These are phyloP conservation scores for Leccinum subgranulosum DNA, from an alignment of 768 basidiomycete genomes.

Conservation along the genomic window DNA sequence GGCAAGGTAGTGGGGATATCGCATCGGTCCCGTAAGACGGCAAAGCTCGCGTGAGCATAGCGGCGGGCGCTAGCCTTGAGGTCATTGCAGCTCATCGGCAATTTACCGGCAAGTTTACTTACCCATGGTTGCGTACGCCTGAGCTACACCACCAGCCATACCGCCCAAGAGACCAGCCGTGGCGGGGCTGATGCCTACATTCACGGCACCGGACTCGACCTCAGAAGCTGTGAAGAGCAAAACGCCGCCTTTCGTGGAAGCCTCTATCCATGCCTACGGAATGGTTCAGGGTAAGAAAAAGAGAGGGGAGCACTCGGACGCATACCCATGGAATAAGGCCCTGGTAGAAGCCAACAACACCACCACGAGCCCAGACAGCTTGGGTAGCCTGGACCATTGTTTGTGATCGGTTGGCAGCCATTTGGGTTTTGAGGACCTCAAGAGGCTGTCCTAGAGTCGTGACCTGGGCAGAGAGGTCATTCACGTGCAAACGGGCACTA, in stretches of 20 bases:
- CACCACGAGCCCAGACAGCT: conserved; percentile 90
- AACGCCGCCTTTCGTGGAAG: conserved; percentile 96
- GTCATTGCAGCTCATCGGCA: conserved; percentile 12
- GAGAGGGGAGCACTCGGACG: conserved; percentile 5
- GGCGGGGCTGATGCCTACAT: conserved; percentile 73
- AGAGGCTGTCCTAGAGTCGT: conserved; percentile 97
- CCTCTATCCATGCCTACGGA: conserved; percentile 95
- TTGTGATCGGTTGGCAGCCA: conserved; percentile 96
- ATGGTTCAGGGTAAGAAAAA: background rate
- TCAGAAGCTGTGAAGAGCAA: conserved; percentile 95
- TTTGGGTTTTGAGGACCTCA: conserved; percentile 98
- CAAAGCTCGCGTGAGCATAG: conserved; percentile 13
- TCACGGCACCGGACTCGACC: conserved; percentile 68
- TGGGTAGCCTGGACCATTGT: conserved; percentile 82
- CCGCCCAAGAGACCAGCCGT: conserved; percentile 89
- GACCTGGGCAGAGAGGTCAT: conserved; percentile 52
- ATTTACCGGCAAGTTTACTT: conserved; percentile 30
- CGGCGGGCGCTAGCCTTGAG: conserved; percentile 19
- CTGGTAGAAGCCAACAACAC: conserved; percentile 89
- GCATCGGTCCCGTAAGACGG: conserved; percentile 13
- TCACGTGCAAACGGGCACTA: background rate
- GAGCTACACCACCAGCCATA: conserved; percentile 81
- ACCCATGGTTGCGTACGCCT: conserved; percentile 63
- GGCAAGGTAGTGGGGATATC: background rate
- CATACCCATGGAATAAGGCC: conserved; percentile 98